phyloP scores from a whole-genome alignment of 2,329 filamentous ascomycete species.

The Penicillium frequentans region DNA sequence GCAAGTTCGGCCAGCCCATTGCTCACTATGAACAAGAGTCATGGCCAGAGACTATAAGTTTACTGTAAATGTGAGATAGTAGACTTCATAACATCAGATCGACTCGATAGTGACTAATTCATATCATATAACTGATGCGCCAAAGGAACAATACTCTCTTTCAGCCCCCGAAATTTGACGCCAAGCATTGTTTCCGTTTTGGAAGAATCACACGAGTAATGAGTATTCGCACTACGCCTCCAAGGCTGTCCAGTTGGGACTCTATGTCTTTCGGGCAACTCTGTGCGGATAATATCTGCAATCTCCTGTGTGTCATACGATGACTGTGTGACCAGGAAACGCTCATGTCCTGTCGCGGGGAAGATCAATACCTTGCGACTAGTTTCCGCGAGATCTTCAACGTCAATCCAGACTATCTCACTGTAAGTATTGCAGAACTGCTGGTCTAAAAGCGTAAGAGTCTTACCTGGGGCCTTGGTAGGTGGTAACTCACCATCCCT shows the following conservation, averaged over 20 bases:
- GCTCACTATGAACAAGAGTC: too few species aligned
- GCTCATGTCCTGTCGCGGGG: constrained; percentile 14
- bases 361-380: constrained; percentile 17
- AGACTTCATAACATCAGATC: background rate
- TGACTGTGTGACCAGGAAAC: constrained; percentile 27
- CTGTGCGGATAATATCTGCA: constrained; percentile 25
- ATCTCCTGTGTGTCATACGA: constrained; percentile 32
- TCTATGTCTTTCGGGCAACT: constrained; percentile 12
- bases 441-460: too few species aligned
- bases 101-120: constrained; percentile 6
- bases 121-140: constrained; percentile 22
- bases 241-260: constrained; percentile 26
- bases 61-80: too few species aligned
- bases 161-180: constrained; percentile 33
- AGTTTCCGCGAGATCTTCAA: constrained; percentile 21
- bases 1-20: too few species aligned
- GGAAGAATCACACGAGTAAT: constrained; percentile 50
- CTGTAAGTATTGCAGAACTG: background rate
- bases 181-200: constrained; percentile 48
- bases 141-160: constrained; percentile 21
- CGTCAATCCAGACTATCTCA: constrained; percentile 22
- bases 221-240: constrained; percentile 20
- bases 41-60: background rate
- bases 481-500: constrained; percentile 21
- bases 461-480: constrained; percentile 26